These are phyloP conservation scores for Triticum dicoccoides DNA, from an alignment of 176 grass and related monocot genomes.

Conservation along the genomic window DNA sequence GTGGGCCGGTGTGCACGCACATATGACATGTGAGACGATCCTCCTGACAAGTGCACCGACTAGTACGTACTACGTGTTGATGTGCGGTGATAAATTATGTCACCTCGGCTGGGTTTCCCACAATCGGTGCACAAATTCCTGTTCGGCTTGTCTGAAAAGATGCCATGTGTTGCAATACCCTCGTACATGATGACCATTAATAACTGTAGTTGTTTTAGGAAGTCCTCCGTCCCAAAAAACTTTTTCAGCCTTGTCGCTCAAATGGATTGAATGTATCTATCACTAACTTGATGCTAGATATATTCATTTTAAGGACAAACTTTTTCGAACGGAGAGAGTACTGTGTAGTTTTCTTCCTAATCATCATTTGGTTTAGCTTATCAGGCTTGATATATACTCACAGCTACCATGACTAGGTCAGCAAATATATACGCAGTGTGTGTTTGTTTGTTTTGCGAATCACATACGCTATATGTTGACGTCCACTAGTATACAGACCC, in stretches of 20 bases:
- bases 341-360: background rate
- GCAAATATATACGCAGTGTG: background rate
- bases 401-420: background rate
- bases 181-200: constrained; percentile 20
- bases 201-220: background rate
- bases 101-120: background rate
- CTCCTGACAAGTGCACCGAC: constrained; percentile 35
- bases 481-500: no score
- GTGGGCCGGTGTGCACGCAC: constrained; percentile 15
- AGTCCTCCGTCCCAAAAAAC: no score
- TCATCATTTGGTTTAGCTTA: background rate
- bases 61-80: constrained; percentile 2
- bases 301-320: no score
- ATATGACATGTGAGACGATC: background rate
- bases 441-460: background rate
- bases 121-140: constrained; percentile 19
- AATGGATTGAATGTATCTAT: no score
- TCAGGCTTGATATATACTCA: background rate
- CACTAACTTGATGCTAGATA: no score
- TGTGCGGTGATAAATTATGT: background rate
- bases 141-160: constrained; percentile 40
- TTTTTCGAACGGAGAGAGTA: background rate
- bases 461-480: no score
- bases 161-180: constrained; percentile 34
- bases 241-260: no score